These are phyloP conservation scores for Penicillium sp. DNA, from an alignment of 2,329 filamentous ascomycete species.

Conservation along the genomic window DNA sequence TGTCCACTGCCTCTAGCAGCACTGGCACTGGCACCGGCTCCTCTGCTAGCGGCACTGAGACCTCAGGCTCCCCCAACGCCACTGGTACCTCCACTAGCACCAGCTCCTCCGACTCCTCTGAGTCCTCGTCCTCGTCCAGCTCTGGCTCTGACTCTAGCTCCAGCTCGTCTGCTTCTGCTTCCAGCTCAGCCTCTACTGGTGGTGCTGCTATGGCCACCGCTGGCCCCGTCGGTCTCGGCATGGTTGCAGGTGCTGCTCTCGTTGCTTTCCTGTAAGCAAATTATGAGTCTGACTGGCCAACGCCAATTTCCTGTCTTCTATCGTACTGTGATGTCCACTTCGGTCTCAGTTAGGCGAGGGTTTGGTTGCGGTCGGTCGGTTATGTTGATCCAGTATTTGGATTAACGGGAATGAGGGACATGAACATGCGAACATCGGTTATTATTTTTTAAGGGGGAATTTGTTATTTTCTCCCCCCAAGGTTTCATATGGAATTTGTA, in stretches of 20 bases:
- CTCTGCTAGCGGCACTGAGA: slow-evolving; percentile 14
- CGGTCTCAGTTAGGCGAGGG: neutral
- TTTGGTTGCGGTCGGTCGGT: neutral
- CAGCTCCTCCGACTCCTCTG: neutral
- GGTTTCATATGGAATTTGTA: slow-evolving; percentile 18
- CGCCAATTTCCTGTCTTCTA: neutral
- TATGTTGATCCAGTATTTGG: neutral
- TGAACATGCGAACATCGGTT: slow-evolving; percentile 20
- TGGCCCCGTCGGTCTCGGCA: slow-evolving; percentile 37
- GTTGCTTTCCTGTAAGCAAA: slow-evolving; percentile 45
- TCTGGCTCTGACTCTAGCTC: slow-evolving; percentile 10
- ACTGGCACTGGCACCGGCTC: slow-evolving; percentile 20
- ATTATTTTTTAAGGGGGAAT: neutral
- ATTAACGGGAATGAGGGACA: slow-evolving; percentile 19
- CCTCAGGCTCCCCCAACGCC: slow-evolving; percentile 22
- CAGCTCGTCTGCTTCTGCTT: slow-evolving; percentile 6
- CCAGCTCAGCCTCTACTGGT: slow-evolving; percentile 30
- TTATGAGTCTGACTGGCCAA: neutral
- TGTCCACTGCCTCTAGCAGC: slow-evolving; percentile 19
- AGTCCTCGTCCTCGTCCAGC: neutral
- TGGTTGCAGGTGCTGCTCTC: slow-evolving; percentile 45
- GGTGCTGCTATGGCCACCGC: slow-evolving; percentile 40
- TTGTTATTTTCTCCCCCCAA: neutral
- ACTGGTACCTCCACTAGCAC: slow-evolving; percentile 15
- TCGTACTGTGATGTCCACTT: neutral